Evolutionary conservation across 1,284 basidiomycete genomes (phyloP).

Genomic region (Meira nashicola): DNA sequence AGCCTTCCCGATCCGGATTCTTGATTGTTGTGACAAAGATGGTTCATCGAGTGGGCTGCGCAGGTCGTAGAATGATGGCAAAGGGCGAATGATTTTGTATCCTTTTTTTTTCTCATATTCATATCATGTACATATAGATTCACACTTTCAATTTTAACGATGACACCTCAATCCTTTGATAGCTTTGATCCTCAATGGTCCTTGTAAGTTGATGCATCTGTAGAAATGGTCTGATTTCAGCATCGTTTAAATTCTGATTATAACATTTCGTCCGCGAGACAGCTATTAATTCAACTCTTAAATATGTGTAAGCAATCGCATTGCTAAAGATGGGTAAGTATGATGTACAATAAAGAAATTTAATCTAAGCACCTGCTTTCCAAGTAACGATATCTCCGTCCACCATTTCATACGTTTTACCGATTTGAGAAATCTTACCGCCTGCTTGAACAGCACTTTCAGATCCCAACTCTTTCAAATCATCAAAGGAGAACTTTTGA

Average conservation of each 20-base stretch:
- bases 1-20: too few species aligned
- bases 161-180: too few species aligned
- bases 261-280: too few species aligned
- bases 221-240: too few species aligned
- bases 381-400: constrained; percentile 49
- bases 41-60: too few species aligned
- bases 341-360: background rate
- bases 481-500: constrained; percentile 91
- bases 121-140: background rate
- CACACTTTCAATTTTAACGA: background rate
- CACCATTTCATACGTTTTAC: constrained; percentile 79
- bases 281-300: too few species aligned
- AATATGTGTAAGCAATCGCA: background rate
- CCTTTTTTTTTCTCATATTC: background rate
- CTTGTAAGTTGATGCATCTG: too few species aligned
- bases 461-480: constrained; percentile 84
- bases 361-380: constrained; percentile 11
- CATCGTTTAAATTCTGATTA: too few species aligned
- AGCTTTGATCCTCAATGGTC: too few species aligned
- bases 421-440: constrained; percentile 91
- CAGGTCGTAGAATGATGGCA: too few species aligned
- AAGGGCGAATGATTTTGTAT: background rate
- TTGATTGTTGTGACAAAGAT: too few species aligned
- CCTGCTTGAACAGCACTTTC: constrained; percentile 89
- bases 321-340: background rate